phyloP scores from a whole-genome alignment of 2,329 filamentous ascomycete genomes.

The Rutstroemia sp. region DNA sequence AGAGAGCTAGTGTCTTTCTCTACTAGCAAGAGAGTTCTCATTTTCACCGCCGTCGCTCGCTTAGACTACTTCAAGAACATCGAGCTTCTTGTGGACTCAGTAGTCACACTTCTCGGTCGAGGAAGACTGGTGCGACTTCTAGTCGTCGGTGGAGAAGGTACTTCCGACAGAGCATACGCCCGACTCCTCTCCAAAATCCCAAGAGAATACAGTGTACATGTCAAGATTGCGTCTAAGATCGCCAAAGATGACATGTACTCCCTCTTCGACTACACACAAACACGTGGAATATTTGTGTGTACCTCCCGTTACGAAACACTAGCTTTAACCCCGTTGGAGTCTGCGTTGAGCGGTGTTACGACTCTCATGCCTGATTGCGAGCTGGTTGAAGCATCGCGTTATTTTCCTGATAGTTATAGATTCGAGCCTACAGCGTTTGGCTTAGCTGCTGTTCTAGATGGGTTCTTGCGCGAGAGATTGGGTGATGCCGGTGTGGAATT shows the following conservation, averaged over 20 bases:
- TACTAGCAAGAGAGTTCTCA: conserved; percentile 5
- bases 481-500: background rate
- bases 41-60: conserved; percentile 15
- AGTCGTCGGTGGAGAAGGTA: conserved; percentile 11
- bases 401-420: conserved; percentile 9
- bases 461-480: background rate
- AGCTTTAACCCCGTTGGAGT: conserved; percentile 13
- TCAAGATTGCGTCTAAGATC: conserved; percentile 13
- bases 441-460: conserved; percentile 1
- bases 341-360: conserved; percentile 11
- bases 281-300: conserved; percentile 12
- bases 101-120: conserved; percentile 7
- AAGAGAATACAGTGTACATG: conserved; percentile 7
- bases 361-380: conserved; percentile 11
- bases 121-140: conserved; percentile 7
- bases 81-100: conserved; percentile 11
- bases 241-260: conserved; percentile 14
- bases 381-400: conserved; percentile 13
- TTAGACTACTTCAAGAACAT: conserved; percentile 15
- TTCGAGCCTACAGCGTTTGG: conserved; percentile 5
- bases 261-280: conserved; percentile 9
- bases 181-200: conserved; percentile 9
- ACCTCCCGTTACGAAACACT: conserved; percentile 15
- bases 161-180: background rate
- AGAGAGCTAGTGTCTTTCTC: conserved; percentile 1